A percentile compares a stretch with the other conserved stretches of the same genome.
These are phyloP conservation scores for Colletotrichum cereale DNA, from an alignment of 2,329 filamentous ascomycete species.

Conservation along the genomic window DNA sequence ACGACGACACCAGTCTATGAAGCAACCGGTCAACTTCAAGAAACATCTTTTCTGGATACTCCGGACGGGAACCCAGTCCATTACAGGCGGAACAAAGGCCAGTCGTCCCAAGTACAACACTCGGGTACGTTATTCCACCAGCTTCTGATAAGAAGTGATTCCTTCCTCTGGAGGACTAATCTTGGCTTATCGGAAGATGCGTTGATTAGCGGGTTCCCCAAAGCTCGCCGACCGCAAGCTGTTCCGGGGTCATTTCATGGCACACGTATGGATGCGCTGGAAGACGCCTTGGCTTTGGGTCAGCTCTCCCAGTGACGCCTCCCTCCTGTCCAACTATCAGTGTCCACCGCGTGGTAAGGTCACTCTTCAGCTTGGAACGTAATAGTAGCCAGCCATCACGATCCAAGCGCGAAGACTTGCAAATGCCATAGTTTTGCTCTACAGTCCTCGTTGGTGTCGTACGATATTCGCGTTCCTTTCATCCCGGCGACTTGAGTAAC, in stretches of 20 bases:
- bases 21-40: not conserved
- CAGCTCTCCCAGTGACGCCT: not conserved
- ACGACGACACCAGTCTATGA: no score
- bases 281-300: not conserved
- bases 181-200: not conserved
- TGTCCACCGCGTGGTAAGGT: not conserved
- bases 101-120: not conserved
- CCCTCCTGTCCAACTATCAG: not conserved
- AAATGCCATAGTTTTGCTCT: not conserved
- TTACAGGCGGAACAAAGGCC: not conserved
- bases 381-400: not conserved
- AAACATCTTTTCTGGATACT: no score
- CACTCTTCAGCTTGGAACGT: not conserved
- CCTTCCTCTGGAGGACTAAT: not conserved
- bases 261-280: not conserved
- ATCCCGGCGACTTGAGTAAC: constrained; percentile 5
- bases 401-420: not conserved
- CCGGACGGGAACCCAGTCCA: not conserved
- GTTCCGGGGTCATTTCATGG: not conserved
- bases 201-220: not conserved
- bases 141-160: not conserved
- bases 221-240: not conserved
- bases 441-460: not conserved
- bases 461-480: not conserved
- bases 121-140: not conserved